Percentiles rank a stretch among this genome's conserved stretches.
phyloP scores from a whole-genome alignment of 495 filamentous ascomycete genomes.

The Trichoderma parareesei region DNA sequence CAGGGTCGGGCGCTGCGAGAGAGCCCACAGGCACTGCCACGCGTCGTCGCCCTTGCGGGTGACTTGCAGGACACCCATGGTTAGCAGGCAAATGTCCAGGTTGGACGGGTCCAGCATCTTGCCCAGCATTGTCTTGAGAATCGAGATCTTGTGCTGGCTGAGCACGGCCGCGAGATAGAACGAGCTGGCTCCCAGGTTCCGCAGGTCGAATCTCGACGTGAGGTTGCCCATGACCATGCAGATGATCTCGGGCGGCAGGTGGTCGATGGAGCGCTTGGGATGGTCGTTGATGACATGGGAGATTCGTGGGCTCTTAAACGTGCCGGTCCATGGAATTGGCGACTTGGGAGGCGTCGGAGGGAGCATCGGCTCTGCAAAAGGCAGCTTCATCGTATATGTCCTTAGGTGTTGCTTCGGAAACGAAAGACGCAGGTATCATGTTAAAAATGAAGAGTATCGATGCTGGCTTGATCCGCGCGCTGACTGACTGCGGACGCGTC shows the following conservation, averaged over 20 bases:
- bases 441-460: not conserved
- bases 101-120: not conserved
- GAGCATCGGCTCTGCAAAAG: not conserved
- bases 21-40: not conserved
- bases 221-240: not conserved
- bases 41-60: not conserved
- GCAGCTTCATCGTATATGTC: not conserved
- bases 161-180: not conserved
- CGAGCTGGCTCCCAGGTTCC: not conserved
- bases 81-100: not conserved
- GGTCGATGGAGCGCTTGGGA: not conserved
- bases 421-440: not conserved
- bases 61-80: not conserved
- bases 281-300: too few species aligned
- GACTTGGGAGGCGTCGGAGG: not conserved
- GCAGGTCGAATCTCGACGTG: not conserved
- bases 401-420: not conserved
- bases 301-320: too few species aligned
- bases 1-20: not conserved
- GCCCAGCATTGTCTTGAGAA: not conserved
- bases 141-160: not conserved
- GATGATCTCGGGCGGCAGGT: not conserved
- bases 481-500: too few species aligned
- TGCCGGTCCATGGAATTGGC: not conserved
- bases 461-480: not conserved